Percentiles rank a stretch among this genome's conserved stretches.
Conservation (phyloP, 495 filamentous ascomycete species). For the Annulohypoxylon moriforme region DNA sequence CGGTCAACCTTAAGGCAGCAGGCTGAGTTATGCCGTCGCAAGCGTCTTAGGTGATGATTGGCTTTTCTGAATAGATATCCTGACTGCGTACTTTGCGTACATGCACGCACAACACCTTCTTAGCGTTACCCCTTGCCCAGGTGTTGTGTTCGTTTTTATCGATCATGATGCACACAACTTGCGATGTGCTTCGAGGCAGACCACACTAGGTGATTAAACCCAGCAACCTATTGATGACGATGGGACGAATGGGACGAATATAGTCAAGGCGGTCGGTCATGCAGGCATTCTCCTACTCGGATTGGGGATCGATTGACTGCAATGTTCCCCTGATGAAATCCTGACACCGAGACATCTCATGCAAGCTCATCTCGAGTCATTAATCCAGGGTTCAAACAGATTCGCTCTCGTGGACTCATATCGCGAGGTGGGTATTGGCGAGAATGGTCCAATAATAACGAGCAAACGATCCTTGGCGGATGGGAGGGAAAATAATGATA, state of each 20-base stretch:
- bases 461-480: constrained; percentile 14
- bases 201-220: constrained; percentile 7
- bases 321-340: constrained; percentile 40
- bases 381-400: constrained; percentile 21
- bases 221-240: constrained; percentile 2
- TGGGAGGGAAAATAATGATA: constrained; percentile 20
- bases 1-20: constrained; percentile 23
- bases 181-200: constrained; percentile 17
- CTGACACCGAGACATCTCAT: constrained; percentile 44
- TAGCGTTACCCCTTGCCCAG: constrained; percentile 3
- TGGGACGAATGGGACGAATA: constrained; percentile 20
- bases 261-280: constrained; percentile 32
- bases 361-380: constrained; percentile 42
- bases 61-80: constrained; percentile 15
- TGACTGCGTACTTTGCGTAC: constrained; percentile 11
- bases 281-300: constrained; percentile 30
- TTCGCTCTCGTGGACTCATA: constrained; percentile 24
- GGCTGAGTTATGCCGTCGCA: constrained; percentile 24
- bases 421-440: constrained; percentile 28
- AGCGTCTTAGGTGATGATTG: constrained; percentile 25
- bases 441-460: constrained; percentile 30
- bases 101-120: constrained; percentile 29
- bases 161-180: constrained; percentile 38
- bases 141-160: constrained; percentile 14
- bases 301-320: constrained; percentile 30